Conservation (phyloP, 176 grass and related monocot genomes). For the Alloteropsis semialata region DNA sequence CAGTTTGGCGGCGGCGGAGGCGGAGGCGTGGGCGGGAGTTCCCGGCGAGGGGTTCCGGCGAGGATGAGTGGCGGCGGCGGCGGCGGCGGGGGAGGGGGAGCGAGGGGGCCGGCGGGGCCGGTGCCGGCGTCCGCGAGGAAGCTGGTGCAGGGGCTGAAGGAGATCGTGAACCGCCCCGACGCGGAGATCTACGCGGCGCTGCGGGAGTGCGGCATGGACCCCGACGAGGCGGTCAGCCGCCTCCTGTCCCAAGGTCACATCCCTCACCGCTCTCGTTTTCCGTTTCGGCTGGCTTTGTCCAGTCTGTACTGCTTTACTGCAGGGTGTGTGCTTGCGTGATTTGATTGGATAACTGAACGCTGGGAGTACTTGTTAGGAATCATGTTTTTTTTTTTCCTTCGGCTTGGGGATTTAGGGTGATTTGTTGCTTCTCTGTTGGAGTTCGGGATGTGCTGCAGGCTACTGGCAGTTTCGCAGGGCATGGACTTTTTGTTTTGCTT, state of each 20-base stretch:
- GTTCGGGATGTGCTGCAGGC: background rate
- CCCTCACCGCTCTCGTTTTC: background rate
- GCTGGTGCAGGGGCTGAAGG: slow-evolving; percentile 90
- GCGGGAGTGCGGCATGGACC: slow-evolving; percentile 95
- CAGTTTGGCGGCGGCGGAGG: slow-evolving; percentile 9
- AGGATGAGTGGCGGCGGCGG: slow-evolving; percentile 42
- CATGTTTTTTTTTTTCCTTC: background rate
- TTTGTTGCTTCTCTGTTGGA: slow-evolving; percentile 10
- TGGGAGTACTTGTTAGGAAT: background rate
- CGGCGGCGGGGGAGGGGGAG: slow-evolving; percentile 13
- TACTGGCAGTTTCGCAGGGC: background rate
- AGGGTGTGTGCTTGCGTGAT: background rate
- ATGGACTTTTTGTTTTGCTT: background rate
- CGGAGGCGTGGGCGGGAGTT: slow-evolving; percentile 20
- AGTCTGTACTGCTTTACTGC: background rate
- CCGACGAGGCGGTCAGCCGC: slow-evolving; percentile 79
- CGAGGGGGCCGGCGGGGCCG: slow-evolving; percentile 16
- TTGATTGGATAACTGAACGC: slow-evolving; percentile 19
- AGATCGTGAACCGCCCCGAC: slow-evolving; percentile 93
- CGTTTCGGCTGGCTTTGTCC: background rate
- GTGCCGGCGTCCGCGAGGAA: slow-evolving; percentile 75
- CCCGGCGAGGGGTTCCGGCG: slow-evolving; percentile 26
- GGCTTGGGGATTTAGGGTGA: slow-evolving; percentile 11
- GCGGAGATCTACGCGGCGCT: slow-evolving; percentile 97
- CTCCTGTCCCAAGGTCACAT: slow-evolving; percentile 89